Conservation (phyloP, 2,329 filamentous ascomycete genomes). For the Fusarium miscanthi region DNA sequence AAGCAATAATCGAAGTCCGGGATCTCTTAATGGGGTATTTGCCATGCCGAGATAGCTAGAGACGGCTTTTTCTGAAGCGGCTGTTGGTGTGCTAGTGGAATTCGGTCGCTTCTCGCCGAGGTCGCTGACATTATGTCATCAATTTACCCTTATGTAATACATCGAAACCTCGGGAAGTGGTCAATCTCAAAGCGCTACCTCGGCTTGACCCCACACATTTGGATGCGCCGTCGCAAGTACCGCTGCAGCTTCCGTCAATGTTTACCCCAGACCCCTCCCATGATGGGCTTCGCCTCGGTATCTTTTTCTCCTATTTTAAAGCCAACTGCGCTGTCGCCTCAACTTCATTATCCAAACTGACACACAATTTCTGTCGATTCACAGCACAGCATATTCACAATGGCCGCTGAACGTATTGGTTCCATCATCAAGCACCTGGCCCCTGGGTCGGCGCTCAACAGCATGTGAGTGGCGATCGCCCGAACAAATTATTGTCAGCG, state of each 20-base stretch:
- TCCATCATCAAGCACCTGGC: conserved; percentile 89
- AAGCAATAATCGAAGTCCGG: no score
- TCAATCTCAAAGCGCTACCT: conserved; percentile 38
- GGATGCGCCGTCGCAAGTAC: conserved; percentile 29
- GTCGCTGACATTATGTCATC: background rate
- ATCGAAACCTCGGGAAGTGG: conserved; percentile 38
- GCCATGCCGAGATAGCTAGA: background rate
- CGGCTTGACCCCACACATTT: conserved; percentile 47
- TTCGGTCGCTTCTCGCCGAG: background rate
- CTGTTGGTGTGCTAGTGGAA: background rate
- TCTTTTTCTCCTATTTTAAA: conserved; percentile 33
- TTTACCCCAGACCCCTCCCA: conserved; percentile 33
- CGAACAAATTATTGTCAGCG: background rate
- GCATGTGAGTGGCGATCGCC: conserved; percentile 74
- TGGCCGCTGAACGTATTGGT: conserved; percentile 87
- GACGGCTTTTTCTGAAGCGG: background rate
- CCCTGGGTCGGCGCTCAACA: conserved; percentile 75
- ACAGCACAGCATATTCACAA: conserved; percentile 53
- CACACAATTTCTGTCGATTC: background rate
- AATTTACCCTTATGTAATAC: conserved; percentile 15
- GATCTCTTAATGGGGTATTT: background rate
- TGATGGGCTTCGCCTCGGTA: conserved; percentile 37
- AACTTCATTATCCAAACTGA: background rate
- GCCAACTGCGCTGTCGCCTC: conserved; percentile 3
- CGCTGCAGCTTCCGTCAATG: conserved; percentile 35